phyloP scores from a whole-genome alignment of 306 rosid species.

The Gleditsia sinensis region DNA sequence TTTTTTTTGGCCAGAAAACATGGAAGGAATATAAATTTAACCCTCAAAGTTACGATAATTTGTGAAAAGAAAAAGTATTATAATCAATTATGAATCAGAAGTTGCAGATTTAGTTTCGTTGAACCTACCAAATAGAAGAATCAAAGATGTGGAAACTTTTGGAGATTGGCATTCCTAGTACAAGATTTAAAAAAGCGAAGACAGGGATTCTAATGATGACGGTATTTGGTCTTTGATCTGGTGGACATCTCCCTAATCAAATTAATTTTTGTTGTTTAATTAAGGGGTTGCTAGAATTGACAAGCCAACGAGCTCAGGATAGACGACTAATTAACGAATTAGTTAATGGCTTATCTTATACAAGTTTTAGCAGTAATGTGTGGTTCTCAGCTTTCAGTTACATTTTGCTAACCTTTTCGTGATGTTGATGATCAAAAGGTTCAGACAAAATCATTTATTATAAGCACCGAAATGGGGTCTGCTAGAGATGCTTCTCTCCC shows the following conservation, averaged over 20 bases:
- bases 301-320: background rate
- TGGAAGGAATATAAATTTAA: no score
- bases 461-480: background rate
- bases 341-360: background rate
- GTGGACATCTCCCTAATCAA: background rate
- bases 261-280: background rate
- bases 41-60: no score
- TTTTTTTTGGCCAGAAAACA: no score
- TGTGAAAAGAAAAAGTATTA: no score
- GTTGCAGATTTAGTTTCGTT: no score
- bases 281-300: background rate
- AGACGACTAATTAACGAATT: background rate
- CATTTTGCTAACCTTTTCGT: background rate
- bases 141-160: background rate
- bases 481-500: background rate
- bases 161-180: background rate
- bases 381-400: constrained; percentile 1
- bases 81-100: no score
- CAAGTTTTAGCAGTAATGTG: background rate
- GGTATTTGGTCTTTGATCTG: background rate
- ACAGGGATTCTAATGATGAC: background rate
- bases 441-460: background rate
- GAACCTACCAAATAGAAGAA: background rate
- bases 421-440: background rate
- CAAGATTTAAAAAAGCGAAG: background rate